A percentile compares a stretch with the other conserved stretches of the same genome.
These are phyloP conservation scores for Penicillium sp. DNA, from an alignment of 2,329 filamentous ascomycete species.

Conservation along the genomic window DNA sequence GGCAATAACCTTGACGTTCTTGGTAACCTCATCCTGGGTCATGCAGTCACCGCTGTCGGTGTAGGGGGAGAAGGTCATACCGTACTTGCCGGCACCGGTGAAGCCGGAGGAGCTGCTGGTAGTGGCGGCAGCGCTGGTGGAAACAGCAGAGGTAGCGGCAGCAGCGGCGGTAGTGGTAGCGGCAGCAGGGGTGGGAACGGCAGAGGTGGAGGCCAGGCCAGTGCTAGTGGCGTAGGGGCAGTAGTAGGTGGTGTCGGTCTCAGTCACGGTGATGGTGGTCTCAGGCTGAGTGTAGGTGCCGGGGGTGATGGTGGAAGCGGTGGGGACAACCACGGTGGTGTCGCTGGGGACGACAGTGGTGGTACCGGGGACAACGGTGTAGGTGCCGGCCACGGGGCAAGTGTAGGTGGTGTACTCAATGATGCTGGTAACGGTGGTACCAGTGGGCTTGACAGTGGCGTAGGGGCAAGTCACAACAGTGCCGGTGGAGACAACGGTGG, in stretches of 20 bases:
- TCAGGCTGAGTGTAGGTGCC: conserved; percentile 73
- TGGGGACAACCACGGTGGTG: conserved; percentile 63
- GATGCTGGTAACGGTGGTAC: conserved; percentile 63
- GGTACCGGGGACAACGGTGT: conserved; percentile 67
- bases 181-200: conserved; percentile 19
- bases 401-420: conserved; percentile 70
- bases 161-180: conserved; percentile 22
- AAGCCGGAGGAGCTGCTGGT: conserved; percentile 28
- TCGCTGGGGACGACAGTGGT: conserved; percentile 60
- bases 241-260: conserved; percentile 67
- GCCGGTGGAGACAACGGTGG: conserved; percentile 65
- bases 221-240: conserved; percentile 64
- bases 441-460: conserved; percentile 62
- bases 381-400: conserved; percentile 72
- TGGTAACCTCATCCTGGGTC: conserved; percentile 55
- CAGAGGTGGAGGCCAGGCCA: conserved; percentile 25
- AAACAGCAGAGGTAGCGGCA: conserved; percentile 19
- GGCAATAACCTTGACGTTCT: conserved; percentile 65
- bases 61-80: conserved; percentile 81
- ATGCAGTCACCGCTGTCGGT: conserved; percentile 63
- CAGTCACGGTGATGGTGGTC: conserved; percentile 66
- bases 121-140: conserved; percentile 19
- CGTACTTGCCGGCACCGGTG: conserved; percentile 57
- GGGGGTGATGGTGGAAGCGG: conserved; percentile 63
- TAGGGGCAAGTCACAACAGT: conserved; percentile 72